Conservation (phyloP, 2,329 filamentous ascomycete genomes). For the Sarocladiaceae sp. region DNA sequence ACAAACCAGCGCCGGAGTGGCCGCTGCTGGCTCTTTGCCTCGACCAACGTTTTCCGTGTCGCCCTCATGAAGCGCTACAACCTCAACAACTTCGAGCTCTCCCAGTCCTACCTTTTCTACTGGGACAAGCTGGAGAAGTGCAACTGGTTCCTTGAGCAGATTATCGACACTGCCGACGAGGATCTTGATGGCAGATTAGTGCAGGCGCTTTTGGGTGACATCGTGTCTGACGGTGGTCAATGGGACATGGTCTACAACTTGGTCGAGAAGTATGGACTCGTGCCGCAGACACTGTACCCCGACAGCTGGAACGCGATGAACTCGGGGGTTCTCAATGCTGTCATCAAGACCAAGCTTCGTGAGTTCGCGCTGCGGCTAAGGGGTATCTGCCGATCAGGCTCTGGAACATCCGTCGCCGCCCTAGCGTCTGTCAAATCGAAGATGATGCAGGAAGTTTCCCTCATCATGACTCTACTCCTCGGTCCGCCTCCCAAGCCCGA, state of each 20-base stretch:
- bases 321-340: slow-evolving; percentile 60
- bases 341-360: slow-evolving; percentile 80
- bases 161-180: slow-evolving; percentile 66
- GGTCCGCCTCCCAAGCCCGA: slow-evolving; percentile 69
- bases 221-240: slow-evolving; percentile 77
- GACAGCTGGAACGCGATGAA: slow-evolving; percentile 74
- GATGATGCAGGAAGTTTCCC: slow-evolving; percentile 75
- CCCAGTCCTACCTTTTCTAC: slow-evolving; percentile 82
- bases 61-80: slow-evolving; percentile 79
- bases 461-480: slow-evolving; percentile 74
- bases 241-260: slow-evolving; percentile 91
- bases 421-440: slow-evolving; percentile 54
- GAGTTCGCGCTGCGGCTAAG: slow-evolving; percentile 73
- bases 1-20: slow-evolving; percentile 80
- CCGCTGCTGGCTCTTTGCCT: slow-evolving; percentile 86
- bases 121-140: slow-evolving; percentile 92
- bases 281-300: slow-evolving; percentile 74
- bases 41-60: slow-evolving; percentile 88
- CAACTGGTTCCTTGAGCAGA: slow-evolving; percentile 82
- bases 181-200: slow-evolving; percentile 68
- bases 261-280: slow-evolving; percentile 81
- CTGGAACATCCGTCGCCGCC: slow-evolving; percentile 25
- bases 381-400: slow-evolving; percentile 34
- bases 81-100: slow-evolving; percentile 75
- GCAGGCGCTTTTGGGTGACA: slow-evolving; percentile 59